phyloP scores from a whole-genome alignment of 441 rosid species.

The Arabidopsis lyrata region DNA sequence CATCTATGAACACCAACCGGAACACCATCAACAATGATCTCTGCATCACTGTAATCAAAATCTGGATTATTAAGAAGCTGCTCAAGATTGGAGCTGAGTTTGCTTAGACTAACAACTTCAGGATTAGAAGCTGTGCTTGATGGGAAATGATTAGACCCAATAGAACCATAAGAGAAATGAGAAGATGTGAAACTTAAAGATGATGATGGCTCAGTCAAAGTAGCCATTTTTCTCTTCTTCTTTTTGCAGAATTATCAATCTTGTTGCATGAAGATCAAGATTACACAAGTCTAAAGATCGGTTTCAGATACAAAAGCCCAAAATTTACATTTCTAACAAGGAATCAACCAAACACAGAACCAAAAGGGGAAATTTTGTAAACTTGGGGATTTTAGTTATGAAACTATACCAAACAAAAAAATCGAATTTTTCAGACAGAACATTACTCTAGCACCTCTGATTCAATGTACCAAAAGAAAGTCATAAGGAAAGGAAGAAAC shows the following conservation, averaged over 20 bases:
- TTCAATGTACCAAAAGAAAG: constrained; percentile 17
- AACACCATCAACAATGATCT: constrained; percentile 72
- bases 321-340: constrained; percentile 20
- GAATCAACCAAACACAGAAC: constrained; percentile 48
- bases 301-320: constrained; percentile 21
- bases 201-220: constrained; percentile 42
- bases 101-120: constrained; percentile 67
- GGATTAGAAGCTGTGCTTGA: constrained; percentile 56
- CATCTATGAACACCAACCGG: constrained; percentile 73
- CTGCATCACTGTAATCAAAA: constrained; percentile 75
- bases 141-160: constrained; percentile 44
- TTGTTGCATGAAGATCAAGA: constrained; percentile 29
- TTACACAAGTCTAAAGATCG: constrained; percentile 16
- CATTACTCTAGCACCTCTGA: constrained; percentile 12
- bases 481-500: background rate
- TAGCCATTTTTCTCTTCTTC: constrained; percentile 14
- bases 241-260: constrained; percentile 4
- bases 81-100: constrained; percentile 76
- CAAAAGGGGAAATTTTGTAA: background rate
- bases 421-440: constrained; percentile 18
- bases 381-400: constrained; percentile 16
- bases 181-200: constrained; percentile 45
- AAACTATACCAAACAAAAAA: constrained; percentile 11
- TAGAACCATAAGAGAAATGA: constrained; percentile 29
- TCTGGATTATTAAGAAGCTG: constrained; percentile 61